phyloP scores from a whole-genome alignment of 2,329 filamentous ascomycete genomes.

The Neoascochyta sp. region DNA sequence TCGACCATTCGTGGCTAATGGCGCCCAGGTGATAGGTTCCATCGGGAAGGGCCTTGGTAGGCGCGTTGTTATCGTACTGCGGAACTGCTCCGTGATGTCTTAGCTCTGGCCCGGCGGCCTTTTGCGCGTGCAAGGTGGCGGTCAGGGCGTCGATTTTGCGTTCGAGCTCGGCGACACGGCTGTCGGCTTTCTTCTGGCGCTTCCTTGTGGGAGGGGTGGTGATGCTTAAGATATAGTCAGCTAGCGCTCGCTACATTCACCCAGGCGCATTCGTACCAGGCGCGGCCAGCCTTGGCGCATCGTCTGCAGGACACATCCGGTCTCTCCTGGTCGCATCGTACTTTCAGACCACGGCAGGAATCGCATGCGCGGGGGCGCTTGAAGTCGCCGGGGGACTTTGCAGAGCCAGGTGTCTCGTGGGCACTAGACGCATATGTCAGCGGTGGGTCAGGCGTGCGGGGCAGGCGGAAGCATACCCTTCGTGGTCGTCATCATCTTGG shows the following conservation, averaged over 20 bases:
- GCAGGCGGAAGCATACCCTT: slow-evolving; percentile 18
- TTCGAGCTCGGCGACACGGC: slow-evolving; percentile 82
- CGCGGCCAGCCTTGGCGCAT: slow-evolving; percentile 74
- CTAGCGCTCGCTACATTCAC: background rate
- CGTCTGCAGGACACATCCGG: slow-evolving; percentile 58
- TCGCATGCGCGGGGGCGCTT: slow-evolving; percentile 49
- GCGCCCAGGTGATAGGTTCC: slow-evolving; percentile 25
- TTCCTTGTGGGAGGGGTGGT: slow-evolving; percentile 69
- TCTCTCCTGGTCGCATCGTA: slow-evolving; percentile 73
- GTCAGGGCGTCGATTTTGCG: slow-evolving; percentile 89
- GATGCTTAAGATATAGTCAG: slow-evolving; percentile 19
- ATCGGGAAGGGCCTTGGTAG: slow-evolving; percentile 16
- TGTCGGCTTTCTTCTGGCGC: slow-evolving; percentile 88
- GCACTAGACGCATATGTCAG: slow-evolving; percentile 12
- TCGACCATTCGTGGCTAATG: slow-evolving; percentile 31
- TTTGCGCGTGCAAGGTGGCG: slow-evolving; percentile 66
- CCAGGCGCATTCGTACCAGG: slow-evolving; percentile 60
- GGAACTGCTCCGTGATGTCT: slow-evolving; percentile 23
- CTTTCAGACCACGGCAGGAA: slow-evolving; percentile 46
- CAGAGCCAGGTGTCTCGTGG: slow-evolving; percentile 28
- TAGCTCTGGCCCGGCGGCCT: slow-evolving; percentile 18
- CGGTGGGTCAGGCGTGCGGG: background rate
- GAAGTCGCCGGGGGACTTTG: slow-evolving; percentile 36
- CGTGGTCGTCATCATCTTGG: slow-evolving; percentile 28
- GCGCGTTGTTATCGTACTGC: slow-evolving; percentile 12